Percentiles rank a stretch among this genome's conserved stretches.
phyloP scores from a whole-genome alignment of 306 rosid genomes.

The Vigna radiata region DNA sequence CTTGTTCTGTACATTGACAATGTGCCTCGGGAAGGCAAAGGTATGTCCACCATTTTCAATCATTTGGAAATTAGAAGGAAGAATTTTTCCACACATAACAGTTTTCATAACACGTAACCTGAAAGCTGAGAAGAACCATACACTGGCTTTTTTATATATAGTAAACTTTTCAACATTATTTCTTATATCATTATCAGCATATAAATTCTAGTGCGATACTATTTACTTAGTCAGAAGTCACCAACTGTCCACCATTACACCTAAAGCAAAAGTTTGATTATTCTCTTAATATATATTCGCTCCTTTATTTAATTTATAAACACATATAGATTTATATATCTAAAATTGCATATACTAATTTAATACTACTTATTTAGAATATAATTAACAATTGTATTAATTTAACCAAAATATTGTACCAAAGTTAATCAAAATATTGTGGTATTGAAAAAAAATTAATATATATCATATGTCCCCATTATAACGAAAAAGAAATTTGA shows the following conservation, averaged over 20 bases:
- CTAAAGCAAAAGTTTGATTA: not conserved
- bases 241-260: not conserved
- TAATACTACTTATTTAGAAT: no score
- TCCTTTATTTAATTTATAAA: not conserved
- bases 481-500: no score
- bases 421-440: no score
- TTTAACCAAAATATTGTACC: no score
- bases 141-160: not conserved
- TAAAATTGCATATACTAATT: no score
- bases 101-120: constrained; percentile 15
- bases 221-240: not conserved
- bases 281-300: not conserved
- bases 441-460: no score
- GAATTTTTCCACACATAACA: constrained; percentile 7
- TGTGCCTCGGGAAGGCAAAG: constrained; percentile 76
- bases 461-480: no score
- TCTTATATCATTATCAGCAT: constrained; percentile 17
- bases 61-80: constrained; percentile 18
- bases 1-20: constrained; percentile 66
- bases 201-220: not conserved
- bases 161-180: not conserved
- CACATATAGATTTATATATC: no score
- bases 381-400: no score
- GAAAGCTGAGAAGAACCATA: constrained; percentile 6
- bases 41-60: constrained; percentile 44